Base-by-base conservation (phyloP, 495 filamentous ascomycete genomes). In the Clavariopsis aquatica region DNA sequence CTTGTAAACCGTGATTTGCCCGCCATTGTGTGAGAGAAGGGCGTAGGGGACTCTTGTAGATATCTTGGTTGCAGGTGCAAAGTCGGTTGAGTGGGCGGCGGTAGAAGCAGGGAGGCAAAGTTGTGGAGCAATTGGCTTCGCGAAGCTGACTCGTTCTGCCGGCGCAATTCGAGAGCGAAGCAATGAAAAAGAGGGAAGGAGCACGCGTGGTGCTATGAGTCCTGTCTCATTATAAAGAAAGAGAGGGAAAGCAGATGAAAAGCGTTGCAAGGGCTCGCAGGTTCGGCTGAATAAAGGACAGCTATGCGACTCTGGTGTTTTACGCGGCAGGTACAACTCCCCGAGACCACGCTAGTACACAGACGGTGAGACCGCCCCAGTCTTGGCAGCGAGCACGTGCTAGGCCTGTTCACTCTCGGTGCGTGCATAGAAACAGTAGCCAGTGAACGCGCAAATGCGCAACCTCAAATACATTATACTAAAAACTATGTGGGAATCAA, bases 1-100 rank as follows among this genome's bases (percentile, higher is more conserved):
- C 90, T 88, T 49, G 90, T 96, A 74, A 98, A 96, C 74, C 94
- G 88, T 68, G 91, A 95, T 72, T 88, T 88, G 31, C 82, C 71
- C 63, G 85, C 76, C 85, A 87, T 87, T 34, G 68, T 77, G 74
- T 43, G 8, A 5, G 10, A 22, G 29, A 8, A 52, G 31, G 47
- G n/a, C 22, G 45, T 43, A 19, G 7, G 57, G 52, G 10, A 17
- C 26, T 27, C n/a, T 23, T 5, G 22, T 15, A 10, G 22, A 41
- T 19, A 20, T 45, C n/a, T 26, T 12, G 34, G 52, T 27, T 41
- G 1, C 34, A 36, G 31, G 31, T 36, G 13, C 6, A 36, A 13
- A 36, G 31, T 36, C 6, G 17, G 47, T 31, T 36, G 19, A 43
- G 22, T 19, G 23, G 31, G 31, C 13, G 17, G 26, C 1, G 28